Evolutionary conservation across 2,329 filamentous ascomycete species (phyloP).

Genomic region (Stemphylium vesicarium): DNA sequence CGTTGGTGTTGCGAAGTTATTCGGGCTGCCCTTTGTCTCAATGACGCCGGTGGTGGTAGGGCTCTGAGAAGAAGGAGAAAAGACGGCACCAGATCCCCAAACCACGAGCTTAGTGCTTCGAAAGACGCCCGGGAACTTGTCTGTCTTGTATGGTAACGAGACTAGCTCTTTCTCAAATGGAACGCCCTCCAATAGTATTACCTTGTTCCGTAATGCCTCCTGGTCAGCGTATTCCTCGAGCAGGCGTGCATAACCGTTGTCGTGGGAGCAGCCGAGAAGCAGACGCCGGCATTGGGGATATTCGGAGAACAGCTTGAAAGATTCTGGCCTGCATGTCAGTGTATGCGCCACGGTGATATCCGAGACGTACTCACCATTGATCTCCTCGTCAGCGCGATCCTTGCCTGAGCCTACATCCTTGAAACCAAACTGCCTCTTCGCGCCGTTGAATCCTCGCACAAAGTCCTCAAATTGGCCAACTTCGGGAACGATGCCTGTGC

Average conservation of each 20-base stretch:
- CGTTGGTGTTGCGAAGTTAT: constrained; percentile 25
- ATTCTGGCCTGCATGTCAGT: constrained; percentile 47
- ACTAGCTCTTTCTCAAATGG: constrained; percentile 62
- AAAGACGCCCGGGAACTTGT: constrained; percentile 61
- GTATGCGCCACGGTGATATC: too few species aligned
- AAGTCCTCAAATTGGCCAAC: constrained; percentile 57
- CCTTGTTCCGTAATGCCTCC: constrained; percentile 53
- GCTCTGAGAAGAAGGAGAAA: not conserved
- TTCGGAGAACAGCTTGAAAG: constrained; percentile 61
- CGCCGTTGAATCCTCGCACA: constrained; percentile 61
- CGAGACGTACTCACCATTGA: constrained; percentile 52
- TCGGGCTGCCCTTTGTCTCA: constrained; percentile 7
- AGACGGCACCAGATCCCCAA: constrained; percentile 4
- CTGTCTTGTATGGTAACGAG: constrained; percentile 57
- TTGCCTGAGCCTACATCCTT: constrained; percentile 56
- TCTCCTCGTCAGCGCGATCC: constrained; percentile 55
- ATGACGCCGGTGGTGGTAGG: not conserved
- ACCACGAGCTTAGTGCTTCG: constrained; percentile 57
- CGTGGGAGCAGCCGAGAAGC: constrained; percentile 64
- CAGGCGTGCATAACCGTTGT: constrained; percentile 60
- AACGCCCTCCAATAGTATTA: constrained; percentile 64
- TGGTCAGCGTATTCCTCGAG: constrained; percentile 59
- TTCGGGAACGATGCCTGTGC: constrained; percentile 54
- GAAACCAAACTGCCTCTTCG: constrained; percentile 54
- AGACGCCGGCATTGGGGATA: constrained; percentile 67